Base-by-base conservation (phyloP, 2,329 filamentous ascomycete genomes). In the Reticulascus tulasneorum region DNA sequence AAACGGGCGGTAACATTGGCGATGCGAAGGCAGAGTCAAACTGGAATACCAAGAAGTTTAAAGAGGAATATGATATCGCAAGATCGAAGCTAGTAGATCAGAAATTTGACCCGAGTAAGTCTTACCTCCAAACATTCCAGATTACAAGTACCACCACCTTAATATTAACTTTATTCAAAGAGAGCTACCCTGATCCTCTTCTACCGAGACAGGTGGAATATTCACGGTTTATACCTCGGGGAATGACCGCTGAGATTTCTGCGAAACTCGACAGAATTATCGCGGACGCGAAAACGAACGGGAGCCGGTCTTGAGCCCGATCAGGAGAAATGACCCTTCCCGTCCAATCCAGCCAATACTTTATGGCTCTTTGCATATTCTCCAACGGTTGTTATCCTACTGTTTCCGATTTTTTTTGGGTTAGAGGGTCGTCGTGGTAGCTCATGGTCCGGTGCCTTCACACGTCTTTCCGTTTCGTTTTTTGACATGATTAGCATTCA, bases 131-230 rank as follows among this genome's bases (percentile, higher is more conserved):
- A 33, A 23, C n/a, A n/a, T 4, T n/a, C 7, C 29, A 12, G 27
- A 25, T 36, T 25, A 36, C 33, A 9, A 9, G n/a, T n/a, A n/a
- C n/a, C n/a, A n/a, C n/a, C n/a, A n/a, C n/a, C n/a, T n/a, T n/a
- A n/a, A n/a, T n/a, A n/a, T n/a, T n/a, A n/a, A n/a, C n/a, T n/a
- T n/a, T n/a, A n/a, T 7, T 23, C 25, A 13, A 29, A 59, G 58
- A 52, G 35, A 59, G 67, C 23, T 72, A 67, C 33, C 61, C 63
- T 7, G 71, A 77, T 40, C 72, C 73, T 21, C 55, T 77, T 37
- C 46, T 60, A 11, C 59, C 63, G 17, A 58, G 64, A 17, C 47
- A 56, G 29, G 46, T 52, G 4, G 37, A 58, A 5, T 52, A 50
- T 38, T 45, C 62, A 33, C 46, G 55, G 38, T 46, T 58, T 43